Conservation (phyloP, 2,329 filamentous ascomycete genomes). For the Trichoderma koningii region DNA sequence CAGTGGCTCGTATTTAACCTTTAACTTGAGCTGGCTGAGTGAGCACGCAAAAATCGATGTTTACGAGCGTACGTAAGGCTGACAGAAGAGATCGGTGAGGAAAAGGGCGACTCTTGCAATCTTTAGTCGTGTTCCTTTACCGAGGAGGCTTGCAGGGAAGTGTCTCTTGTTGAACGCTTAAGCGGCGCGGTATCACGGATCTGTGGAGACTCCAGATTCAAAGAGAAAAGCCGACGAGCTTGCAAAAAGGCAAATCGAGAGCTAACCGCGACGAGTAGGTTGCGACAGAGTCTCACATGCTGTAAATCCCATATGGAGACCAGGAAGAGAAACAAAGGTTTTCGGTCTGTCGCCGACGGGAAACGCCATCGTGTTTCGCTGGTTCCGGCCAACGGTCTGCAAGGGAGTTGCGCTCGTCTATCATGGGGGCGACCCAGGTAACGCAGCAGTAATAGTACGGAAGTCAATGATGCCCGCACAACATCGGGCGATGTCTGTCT, state of each 20-base stretch:
- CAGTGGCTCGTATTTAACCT: slow-evolving; percentile 23
- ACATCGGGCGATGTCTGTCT: slow-evolving; percentile 24
- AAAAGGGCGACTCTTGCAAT: not conserved
- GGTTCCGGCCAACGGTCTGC: slow-evolving; percentile 15
- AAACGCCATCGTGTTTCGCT: slow-evolving; percentile 1
- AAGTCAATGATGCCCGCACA: slow-evolving; percentile 22
- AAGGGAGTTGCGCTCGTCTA: slow-evolving; percentile 6
- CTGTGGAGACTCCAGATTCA: not conserved
- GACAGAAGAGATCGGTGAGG: slow-evolving; percentile 8
- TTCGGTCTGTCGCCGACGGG: not conserved
- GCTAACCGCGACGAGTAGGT: not conserved
- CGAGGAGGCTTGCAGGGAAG: slow-evolving; percentile 21
- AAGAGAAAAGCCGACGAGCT: not conserved
- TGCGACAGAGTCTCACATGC: slow-evolving; percentile 19
- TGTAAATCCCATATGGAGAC: slow-evolving; percentile 10
- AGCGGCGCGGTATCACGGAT: slow-evolving; percentile 1
- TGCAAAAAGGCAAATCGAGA: slow-evolving; percentile 10
- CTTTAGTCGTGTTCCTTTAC: slow-evolving; percentile 7
- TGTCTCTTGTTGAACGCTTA: slow-evolving; percentile 8
- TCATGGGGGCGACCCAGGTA: slow-evolving; percentile 23
- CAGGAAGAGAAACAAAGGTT: slow-evolving; percentile 5
- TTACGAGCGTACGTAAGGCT: slow-evolving; percentile 26
- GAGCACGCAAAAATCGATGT: slow-evolving; percentile 19
- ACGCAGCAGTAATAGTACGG: slow-evolving; percentile 7
- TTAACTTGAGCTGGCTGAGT: slow-evolving; percentile 16